Evolutionary conservation across 2,329 filamentous ascomycete genomes (phyloP).

Genomic region (Claviceps sorghi): DNA sequence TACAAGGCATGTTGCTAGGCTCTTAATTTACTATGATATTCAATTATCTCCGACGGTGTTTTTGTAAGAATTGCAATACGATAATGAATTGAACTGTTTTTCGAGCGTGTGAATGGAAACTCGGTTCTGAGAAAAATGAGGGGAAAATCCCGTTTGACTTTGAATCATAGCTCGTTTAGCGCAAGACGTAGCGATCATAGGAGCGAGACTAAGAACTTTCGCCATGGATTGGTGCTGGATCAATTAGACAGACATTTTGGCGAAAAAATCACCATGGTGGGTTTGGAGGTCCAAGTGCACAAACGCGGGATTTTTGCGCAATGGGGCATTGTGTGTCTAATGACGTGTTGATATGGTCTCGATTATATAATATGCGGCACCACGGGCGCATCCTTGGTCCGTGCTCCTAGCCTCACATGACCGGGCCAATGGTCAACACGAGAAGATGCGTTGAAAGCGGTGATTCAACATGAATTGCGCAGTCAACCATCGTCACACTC

Average conservation of each 20-base stretch:
- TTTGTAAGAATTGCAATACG: neutral
- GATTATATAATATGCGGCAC: slow-evolving; percentile 3
- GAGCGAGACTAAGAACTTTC: neutral
- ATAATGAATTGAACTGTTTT: neutral
- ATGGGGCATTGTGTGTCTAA: neutral
- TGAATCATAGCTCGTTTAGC: neutral
- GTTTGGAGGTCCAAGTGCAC: neutral
- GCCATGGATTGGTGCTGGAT: neutral
- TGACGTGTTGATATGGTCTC: neutral
- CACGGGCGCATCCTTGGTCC: slow-evolving; percentile 8
- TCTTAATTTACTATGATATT: neutral
- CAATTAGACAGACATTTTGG: neutral
- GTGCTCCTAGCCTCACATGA: slow-evolving; percentile 20
- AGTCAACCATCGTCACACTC: slow-evolving; percentile 1
- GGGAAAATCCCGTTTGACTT: neutral
- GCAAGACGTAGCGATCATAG: neutral
- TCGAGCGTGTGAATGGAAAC: neutral
- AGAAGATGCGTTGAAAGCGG: neutral
- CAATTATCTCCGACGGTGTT: neutral
- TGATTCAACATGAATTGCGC: neutral
- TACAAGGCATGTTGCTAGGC: neutral
- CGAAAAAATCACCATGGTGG: neutral
- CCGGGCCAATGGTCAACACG: slow-evolving; percentile 7
- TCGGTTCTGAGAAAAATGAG: neutral
- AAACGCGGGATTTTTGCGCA: neutral